Base-by-base conservation (phyloP, 768 basidiomycete species). In the Boletus sp. region DNA sequence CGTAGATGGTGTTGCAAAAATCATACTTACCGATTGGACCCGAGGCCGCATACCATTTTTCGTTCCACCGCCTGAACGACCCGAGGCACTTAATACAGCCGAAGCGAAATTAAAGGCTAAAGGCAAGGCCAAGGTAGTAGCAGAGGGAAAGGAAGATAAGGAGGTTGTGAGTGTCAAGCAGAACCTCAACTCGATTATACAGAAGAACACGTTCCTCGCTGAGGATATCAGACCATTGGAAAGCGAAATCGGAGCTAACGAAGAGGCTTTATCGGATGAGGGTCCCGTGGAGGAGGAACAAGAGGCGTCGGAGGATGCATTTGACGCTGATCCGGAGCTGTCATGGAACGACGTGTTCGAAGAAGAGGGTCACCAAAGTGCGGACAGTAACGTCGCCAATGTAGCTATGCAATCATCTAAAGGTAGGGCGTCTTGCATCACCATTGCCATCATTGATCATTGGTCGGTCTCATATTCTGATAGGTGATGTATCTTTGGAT, bases 21-120 rank as follows among this genome's bases (percentile, higher is more conserved):
- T 99, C 71, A 77, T 98, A 47, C 74, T 99, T 67, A 92, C 87
- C 71, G 97, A 98, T 71, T 98, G 96, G 96, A 94, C 98, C 56
- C 80, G 97, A 46, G 97, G 96, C 8, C 89, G 93, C 64, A 96
- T 99, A 67, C 97, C 97, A 18, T 99, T 87, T 80, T 99, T 98
- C 67, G 94, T 94, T 37, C 70, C 89, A 12, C 97, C 97, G 14
- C 96, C 96, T 54, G 93, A 92, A 70, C 77, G 90, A 55, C 69
- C 89, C 9, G 85, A 86, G 61, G 87, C 84, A 63, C 74, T 89
- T 55, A 89, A 90, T 66, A 77, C 76, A 65, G 76, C 75, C 12
- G 89, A 88, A 75, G 73, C 72, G 42, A 76, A 71, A 45, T 66
- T 54, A n/a, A 77, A 77, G 50, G 70, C 58, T 18, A 83, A 84